A percentile compares a stretch with the other conserved stretches of the same genome.
Evolutionary conservation across 164 flowering plant genomes (phyloP).

Genomic region (Nelumbo lutea): DNA sequence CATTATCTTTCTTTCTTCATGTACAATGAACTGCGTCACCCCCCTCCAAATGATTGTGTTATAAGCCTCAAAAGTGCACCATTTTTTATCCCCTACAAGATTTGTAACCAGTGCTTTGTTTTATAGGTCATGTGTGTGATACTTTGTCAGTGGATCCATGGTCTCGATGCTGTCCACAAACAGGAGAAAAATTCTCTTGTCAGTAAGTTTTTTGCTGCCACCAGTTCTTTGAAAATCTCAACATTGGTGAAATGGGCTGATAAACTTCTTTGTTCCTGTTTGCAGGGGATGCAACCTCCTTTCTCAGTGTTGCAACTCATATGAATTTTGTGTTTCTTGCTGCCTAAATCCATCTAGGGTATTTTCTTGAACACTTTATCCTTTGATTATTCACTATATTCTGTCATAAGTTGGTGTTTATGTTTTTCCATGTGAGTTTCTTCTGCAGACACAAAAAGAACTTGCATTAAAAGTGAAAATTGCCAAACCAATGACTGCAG

Average conservation of each 20-base stretch:
- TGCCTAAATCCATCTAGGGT: conserved; percentile 53
- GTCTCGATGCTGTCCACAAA: conserved; percentile 56
- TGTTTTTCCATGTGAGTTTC: neutral
- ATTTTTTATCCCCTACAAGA: too few species aligned
- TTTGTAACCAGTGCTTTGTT: neutral
- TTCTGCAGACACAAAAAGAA: conserved; percentile 40
- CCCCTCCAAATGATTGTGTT: too few species aligned
- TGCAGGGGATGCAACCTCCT: conserved; percentile 61
- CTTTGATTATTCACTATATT: neutral
- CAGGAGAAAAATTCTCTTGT: conserved; percentile 58
- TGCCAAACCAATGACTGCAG: conserved; percentile 58
- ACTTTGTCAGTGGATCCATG: conserved; percentile 51
- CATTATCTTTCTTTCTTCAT: too few species aligned
- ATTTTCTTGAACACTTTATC: conserved; percentile 5
- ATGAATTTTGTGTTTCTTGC: conserved; percentile 74
- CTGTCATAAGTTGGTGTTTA: neutral
- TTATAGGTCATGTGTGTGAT: conserved; percentile 60
- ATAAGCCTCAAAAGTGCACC: too few species aligned
- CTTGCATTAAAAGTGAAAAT: conserved; percentile 42
- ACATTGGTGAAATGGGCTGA: neutral
- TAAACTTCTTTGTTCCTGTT: neutral
- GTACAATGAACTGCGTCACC: too few species aligned
- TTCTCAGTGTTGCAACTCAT: conserved; percentile 65
- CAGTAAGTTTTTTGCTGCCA: conserved; percentile 45
- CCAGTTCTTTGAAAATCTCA: neutral